A percentile compares a stretch with the other conserved stretches of the same genome.
Evolutionary conservation across 1,284 basidiomycete genomes (phyloP).

Genomic region (Ustilago bromivora): DNA sequence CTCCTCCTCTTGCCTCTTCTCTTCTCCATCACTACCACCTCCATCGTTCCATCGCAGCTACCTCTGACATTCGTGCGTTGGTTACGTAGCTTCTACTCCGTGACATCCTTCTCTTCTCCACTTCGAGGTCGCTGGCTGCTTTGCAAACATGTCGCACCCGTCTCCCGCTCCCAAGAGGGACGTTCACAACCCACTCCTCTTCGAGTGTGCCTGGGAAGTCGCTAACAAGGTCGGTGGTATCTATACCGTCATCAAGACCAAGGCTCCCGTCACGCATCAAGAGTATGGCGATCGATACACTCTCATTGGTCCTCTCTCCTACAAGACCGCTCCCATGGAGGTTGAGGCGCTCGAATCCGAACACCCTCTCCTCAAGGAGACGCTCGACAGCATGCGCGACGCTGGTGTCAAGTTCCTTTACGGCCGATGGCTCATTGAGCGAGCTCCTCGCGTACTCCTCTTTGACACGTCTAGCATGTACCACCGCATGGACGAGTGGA

Average conservation of each 20-base stretch:
- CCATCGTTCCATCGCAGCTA: slow-evolving; percentile 4
- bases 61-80: neutral
- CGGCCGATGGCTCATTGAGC: slow-evolving; percentile 97
- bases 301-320: slow-evolving; percentile 91
- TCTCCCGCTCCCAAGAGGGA: slow-evolving; percentile 49
- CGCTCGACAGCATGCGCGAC: slow-evolving; percentile 63
- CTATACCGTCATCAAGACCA: slow-evolving; percentile 99
- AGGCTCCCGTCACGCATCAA: slow-evolving; percentile 94
- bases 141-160: slow-evolving; percentile 23
- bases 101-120: neutral
- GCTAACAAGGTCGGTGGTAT: slow-evolving; percentile 85
- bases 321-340: slow-evolving; percentile 98
- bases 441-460: slow-evolving; percentile 89
- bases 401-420: slow-evolving; percentile 94
- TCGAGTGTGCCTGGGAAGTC: slow-evolving; percentile 67
- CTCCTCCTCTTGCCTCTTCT: slow-evolving; percentile 1
- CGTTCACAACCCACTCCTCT: slow-evolving; percentile 64
- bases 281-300: slow-evolving; percentile 78
- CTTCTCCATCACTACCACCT: slow-evolving; percentile 1
- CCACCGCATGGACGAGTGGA: slow-evolving; percentile 94
- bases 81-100: neutral
- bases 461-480: slow-evolving; percentile 94
- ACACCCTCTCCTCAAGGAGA: slow-evolving; percentile 52
- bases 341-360: slow-evolving; percentile 90
- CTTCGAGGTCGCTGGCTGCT: neutral